Conservation (phyloP, 1,284 basidiomycete species). For the Thecaphora frezii region DNA sequence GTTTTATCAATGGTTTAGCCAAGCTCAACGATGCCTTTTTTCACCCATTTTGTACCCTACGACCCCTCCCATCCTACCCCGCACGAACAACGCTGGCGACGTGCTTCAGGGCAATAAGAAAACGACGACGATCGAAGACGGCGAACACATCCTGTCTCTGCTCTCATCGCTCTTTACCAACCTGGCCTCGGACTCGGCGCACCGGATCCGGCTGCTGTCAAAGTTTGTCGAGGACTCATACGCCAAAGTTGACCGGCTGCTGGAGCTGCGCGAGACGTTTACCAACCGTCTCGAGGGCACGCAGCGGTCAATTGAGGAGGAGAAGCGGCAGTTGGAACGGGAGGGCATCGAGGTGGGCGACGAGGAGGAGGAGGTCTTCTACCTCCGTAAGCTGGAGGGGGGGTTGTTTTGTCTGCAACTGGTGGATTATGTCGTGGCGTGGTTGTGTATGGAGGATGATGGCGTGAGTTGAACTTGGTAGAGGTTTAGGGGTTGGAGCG, state of each 20-base stretch:
- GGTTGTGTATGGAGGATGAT: slow-evolving; percentile 97
- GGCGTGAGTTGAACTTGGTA: slow-evolving; percentile 62
- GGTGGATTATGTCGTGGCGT: slow-evolving; percentile 88
- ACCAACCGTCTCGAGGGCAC: slow-evolving; percentile 66
- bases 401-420: slow-evolving; percentile 87
- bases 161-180: slow-evolving; percentile 86
- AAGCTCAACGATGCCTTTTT: neutral
- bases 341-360: slow-evolving; percentile 66
- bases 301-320: slow-evolving; percentile 69
- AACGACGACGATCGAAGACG: neutral
- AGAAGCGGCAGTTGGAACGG: slow-evolving; percentile 68
- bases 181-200: slow-evolving; percentile 78
- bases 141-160: slow-evolving; percentile 81
- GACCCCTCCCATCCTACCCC: too few relatives aligned
- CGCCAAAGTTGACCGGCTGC: slow-evolving; percentile 86
- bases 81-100: neutral
- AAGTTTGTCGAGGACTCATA: slow-evolving; percentile 92
- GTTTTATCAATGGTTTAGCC: too few relatives aligned
- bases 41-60: too few relatives aligned
- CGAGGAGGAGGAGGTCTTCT: slow-evolving; percentile 76
- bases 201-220: slow-evolving; percentile 78
- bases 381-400: slow-evolving; percentile 78
- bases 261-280: slow-evolving; percentile 80
- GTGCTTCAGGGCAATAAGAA: slow-evolving; percentile 6
- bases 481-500: neutral